Conservation (phyloP, 2,329 filamentous ascomycete genomes). For the Phyllosticta capitalensis region DNA sequence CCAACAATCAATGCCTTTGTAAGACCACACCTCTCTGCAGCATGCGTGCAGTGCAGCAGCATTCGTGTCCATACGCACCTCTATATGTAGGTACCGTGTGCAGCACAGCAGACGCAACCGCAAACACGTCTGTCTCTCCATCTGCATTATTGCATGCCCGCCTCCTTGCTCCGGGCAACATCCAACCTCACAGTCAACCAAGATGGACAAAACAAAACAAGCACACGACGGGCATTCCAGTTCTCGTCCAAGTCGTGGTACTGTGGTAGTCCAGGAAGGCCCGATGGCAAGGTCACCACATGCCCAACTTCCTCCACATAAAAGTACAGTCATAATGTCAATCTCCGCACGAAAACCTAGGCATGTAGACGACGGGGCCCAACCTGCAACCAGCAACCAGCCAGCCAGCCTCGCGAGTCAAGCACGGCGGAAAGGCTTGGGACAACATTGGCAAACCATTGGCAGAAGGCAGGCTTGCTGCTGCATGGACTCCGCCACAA, state of each 20-base stretch:
- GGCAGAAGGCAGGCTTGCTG: not conserved
- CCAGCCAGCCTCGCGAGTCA: not conserved
- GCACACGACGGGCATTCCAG: not conserved
- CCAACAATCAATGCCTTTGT: not conserved
- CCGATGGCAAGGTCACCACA: too few species aligned
- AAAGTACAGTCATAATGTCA: constrained; percentile 1
- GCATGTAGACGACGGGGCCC: not conserved
- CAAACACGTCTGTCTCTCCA: too few species aligned
- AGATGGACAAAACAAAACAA: not conserved
- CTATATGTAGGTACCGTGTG: not conserved
- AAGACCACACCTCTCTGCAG: not conserved
- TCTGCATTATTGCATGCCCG: too few species aligned
- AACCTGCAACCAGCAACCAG: not conserved
- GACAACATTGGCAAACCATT: not conserved
- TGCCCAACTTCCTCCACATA: not conserved
- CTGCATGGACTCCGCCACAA: not conserved
- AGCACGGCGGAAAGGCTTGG: not conserved
- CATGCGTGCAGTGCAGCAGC: not conserved
- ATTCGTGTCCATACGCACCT: not conserved
- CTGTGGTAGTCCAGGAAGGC: too few species aligned
- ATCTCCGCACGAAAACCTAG: not conserved
- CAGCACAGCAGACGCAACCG: not conserved
- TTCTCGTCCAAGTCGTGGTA: constrained; percentile 1
- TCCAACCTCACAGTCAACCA: constrained; percentile 6
- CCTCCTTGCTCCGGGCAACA: too few species aligned